Evolutionary conservation across 2,329 filamentous ascomycete species (phyloP).

Genomic region (Fusarium luffae): DNA sequence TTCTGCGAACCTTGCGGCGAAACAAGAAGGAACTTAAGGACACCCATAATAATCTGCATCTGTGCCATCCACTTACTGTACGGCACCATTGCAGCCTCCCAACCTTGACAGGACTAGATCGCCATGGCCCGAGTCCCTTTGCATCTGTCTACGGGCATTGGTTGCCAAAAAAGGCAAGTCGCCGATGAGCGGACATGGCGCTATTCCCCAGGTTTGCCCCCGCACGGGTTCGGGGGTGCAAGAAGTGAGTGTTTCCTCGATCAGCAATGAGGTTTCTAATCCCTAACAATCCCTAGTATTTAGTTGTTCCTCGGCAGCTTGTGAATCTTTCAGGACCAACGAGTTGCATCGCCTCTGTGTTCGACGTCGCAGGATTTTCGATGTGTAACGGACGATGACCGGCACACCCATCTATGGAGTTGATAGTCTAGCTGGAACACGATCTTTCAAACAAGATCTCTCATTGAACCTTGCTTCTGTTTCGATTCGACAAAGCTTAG

Average conservation of each 20-base stretch:
- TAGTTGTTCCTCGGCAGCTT: conserved; percentile 44
- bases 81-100: conserved; percentile 18
- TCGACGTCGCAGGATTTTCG: conserved; percentile 18
- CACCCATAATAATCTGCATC: conserved; percentile 13
- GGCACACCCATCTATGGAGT: conserved; percentile 23
- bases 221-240: conserved; percentile 30
- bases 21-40: conserved; percentile 23
- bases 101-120: conserved; percentile 39
- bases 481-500: conserved; percentile 27
- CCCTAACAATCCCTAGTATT: conserved; percentile 13
- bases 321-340: conserved; percentile 39
- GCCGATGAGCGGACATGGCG: conserved; percentile 35
- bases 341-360: conserved; percentile 19
- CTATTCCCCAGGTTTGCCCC: conserved; percentile 48
- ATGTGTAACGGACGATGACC: conserved; percentile 35
- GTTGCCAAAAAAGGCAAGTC: conserved; percentile 43
- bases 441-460: neutral
- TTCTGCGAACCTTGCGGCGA: conserved; percentile 19
- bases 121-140: conserved; percentile 43
- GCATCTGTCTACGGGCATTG: conserved; percentile 43
- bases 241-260: conserved; percentile 19
- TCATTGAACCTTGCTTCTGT: conserved; percentile 9
- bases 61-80: neutral
- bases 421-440: conserved; percentile 26
- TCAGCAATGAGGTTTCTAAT: neutral